These are phyloP conservation scores for Diaporthe ilicicola DNA, from an alignment of 2,329 filamentous ascomycete species.

Conservation along the genomic window DNA sequence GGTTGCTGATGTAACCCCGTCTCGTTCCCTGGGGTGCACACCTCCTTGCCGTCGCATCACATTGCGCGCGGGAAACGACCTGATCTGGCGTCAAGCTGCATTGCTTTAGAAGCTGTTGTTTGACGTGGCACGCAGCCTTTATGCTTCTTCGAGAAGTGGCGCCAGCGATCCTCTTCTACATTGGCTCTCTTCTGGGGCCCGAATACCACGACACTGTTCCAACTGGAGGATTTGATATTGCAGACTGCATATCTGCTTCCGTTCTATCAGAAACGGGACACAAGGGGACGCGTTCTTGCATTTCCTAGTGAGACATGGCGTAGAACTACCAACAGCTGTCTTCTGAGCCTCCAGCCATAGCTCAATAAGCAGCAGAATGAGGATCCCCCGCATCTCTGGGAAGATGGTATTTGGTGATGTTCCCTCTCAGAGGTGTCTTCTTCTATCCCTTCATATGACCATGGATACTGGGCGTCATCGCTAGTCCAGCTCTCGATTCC, in stretches of 20 bases:
- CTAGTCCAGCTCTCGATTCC: neutral
- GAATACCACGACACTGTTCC: neutral
- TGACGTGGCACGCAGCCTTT: constrained; percentile 15
- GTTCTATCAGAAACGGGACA: neutral
- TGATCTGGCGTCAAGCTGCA: neutral
- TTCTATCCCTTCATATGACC: neutral
- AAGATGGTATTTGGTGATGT: neutral
- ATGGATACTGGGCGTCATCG: neutral
- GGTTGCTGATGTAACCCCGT: neutral
- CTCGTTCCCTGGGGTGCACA: neutral
- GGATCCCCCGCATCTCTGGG: neutral
- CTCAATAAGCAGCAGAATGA: neutral
- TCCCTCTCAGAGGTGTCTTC: neutral
- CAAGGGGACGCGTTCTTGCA: neutral
- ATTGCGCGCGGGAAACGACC: neutral
- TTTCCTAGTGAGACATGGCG: constrained; percentile 6
- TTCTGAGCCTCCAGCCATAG: neutral
- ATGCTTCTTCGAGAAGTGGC: neutral
- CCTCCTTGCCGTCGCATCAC: neutral
- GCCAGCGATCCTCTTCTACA: neutral
- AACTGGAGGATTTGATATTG: neutral
- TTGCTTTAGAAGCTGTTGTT: constrained; percentile 7
- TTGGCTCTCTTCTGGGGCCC: neutral
- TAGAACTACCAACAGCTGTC: neutral
- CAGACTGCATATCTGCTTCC: neutral